phyloP scores from a whole-genome alignment of 2,329 filamentous ascomycete genomes.

The Graphilbum fragrans region DNA sequence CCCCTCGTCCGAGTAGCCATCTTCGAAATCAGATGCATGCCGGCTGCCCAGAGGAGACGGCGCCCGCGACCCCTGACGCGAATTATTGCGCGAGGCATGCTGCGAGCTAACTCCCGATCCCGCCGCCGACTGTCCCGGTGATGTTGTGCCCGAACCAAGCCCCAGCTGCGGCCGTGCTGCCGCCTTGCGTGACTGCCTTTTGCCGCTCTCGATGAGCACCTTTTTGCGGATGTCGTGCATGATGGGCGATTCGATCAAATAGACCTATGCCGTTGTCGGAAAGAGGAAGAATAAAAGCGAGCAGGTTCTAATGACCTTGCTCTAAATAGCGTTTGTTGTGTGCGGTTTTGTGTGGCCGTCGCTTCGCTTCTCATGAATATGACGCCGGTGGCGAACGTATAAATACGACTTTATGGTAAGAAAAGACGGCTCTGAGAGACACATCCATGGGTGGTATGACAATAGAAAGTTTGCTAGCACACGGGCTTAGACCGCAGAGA shows the following conservation, averaged over 20 bases:
- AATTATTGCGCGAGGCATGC: slow-evolving; percentile 28
- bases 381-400: too few species aligned
- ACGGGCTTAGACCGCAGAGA: too few species aligned
- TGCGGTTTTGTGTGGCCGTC: too few species aligned
- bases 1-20: slow-evolving; percentile 13
- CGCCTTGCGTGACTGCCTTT: slow-evolving; percentile 60
- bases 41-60: slow-evolving; percentile 22
- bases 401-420: too few species aligned
- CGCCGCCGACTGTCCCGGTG: slow-evolving; percentile 38
- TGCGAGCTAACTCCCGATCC: slow-evolving; percentile 48
- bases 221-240: slow-evolving; percentile 59
- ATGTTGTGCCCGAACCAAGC: slow-evolving; percentile 45
- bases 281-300: neutral
- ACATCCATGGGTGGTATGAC: too few species aligned
- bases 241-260: too few species aligned
- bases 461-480: too few species aligned
- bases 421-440: too few species aligned
- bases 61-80: slow-evolving; percentile 25
- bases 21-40: slow-evolving; percentile 53
- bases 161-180: slow-evolving; percentile 42
- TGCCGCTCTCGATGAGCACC: slow-evolving; percentile 56
- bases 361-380: too few species aligned
- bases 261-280: neutral
- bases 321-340: neutral
- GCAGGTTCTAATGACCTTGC: neutral